These are phyloP conservation scores for Aureobasidium namibiae DNA, from an alignment of 2,329 filamentous ascomycete species.

Conservation along the genomic window DNA sequence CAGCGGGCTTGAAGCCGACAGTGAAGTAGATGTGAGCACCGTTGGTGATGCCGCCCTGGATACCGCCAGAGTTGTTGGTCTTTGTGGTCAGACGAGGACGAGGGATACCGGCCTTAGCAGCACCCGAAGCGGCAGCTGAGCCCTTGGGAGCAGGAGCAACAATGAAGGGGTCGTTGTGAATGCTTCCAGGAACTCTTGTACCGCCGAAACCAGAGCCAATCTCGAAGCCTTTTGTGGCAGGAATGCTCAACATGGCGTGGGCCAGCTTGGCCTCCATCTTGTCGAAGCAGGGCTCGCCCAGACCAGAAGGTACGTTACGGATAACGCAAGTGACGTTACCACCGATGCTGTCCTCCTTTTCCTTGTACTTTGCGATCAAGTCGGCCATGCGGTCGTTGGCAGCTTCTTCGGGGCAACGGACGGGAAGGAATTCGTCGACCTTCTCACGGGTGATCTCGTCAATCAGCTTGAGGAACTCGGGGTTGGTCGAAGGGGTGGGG, in stretches of 20 bases:
- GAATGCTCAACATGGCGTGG: constrained; percentile 92
- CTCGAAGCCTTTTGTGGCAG: constrained; percentile 92
- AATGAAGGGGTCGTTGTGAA: constrained; percentile 85
- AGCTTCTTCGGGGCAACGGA: constrained; percentile 70
- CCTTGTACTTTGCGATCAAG: constrained; percentile 67
- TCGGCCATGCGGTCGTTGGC: constrained; percentile 65
- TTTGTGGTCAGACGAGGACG: constrained; percentile 61
- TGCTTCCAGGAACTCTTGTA: constrained; percentile 76
- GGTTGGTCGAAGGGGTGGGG: constrained; percentile 64
- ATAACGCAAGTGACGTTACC: constrained; percentile 94
- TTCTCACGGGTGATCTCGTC: constrained; percentile 62
- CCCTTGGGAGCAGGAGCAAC: constrained; percentile 45
- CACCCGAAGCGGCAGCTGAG: constrained; percentile 15
- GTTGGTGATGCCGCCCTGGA: constrained; percentile 93
- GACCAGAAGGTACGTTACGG: constrained; percentile 70
- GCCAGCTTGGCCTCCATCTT: constrained; percentile 88
- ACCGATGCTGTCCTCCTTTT: constrained; percentile 79
- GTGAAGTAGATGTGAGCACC: constrained; percentile 91
- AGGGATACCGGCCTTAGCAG: constrained; percentile 22
- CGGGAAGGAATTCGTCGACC: constrained; percentile 78
- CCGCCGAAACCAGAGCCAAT: constrained; percentile 89
- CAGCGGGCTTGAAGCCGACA: constrained; percentile 88
- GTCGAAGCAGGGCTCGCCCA: constrained; percentile 92
- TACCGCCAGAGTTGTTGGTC: constrained; percentile 91
- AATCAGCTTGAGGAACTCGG: constrained; percentile 67